Conservation (phyloP, 116 monocot species). For the Iris pallida region DNA sequence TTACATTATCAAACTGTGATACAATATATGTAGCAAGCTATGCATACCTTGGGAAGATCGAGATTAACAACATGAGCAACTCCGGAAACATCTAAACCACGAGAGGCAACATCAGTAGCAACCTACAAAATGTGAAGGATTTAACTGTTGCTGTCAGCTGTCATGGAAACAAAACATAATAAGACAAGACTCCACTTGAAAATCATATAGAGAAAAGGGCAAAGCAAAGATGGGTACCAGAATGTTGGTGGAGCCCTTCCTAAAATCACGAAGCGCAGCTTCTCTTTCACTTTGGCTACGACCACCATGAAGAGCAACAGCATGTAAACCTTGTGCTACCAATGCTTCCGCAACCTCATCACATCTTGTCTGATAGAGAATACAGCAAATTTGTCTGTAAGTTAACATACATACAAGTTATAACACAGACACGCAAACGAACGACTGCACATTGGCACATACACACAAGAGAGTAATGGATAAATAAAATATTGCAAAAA, state of each 20-base stretch:
- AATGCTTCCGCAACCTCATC: constrained; percentile 57
- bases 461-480: no score
- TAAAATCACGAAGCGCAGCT: constrained; percentile 47
- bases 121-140: constrained; percentile 27
- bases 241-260: constrained; percentile 45
- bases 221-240: constrained; percentile 29
- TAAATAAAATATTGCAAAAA: no score
- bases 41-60: constrained; percentile 57
- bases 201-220: not conserved
- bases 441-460: not conserved
- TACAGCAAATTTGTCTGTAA: not conserved
- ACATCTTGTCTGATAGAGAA: constrained; percentile 43
- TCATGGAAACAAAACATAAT: no score
- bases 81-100: constrained; percentile 62
- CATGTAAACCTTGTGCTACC: constrained; percentile 49
- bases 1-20: no score
- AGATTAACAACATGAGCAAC: constrained; percentile 64
- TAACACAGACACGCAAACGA: not conserved
- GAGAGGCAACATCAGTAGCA: constrained; percentile 70
- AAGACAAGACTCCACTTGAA: not conserved
- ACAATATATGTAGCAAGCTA: no score
- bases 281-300: constrained; percentile 59
- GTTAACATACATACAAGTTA: not conserved
- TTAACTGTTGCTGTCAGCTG: not conserved
- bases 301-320: constrained; percentile 63